phyloP scores from a whole-genome alignment of 2,329 filamentous ascomycete genomes.

The Fusarium sarcochroum region DNA sequence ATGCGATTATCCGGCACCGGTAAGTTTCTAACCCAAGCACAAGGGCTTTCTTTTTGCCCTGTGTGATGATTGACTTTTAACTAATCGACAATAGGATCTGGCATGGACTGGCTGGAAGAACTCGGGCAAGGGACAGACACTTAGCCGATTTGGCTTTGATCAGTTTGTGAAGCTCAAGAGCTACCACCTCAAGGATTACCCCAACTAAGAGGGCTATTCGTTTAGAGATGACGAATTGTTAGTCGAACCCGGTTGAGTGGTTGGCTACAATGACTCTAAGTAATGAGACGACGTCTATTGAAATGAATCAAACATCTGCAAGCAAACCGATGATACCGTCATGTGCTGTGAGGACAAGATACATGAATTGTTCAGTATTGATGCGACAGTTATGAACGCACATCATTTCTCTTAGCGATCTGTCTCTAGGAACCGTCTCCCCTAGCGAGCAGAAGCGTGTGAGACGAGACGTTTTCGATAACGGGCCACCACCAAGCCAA shows the following conservation, averaged over 20 bases:
- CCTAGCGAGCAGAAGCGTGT: constrained; percentile 19
- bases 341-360: neutral
- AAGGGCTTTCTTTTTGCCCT: constrained; percentile 8
- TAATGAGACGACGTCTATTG: constrained; percentile 27
- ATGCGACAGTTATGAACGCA: constrained; percentile 5
- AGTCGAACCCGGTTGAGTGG: constrained; percentile 12
- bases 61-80: constrained; percentile 14
- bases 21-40: constrained; percentile 61
- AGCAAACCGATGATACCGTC: constrained; percentile 12
- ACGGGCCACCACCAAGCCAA: constrained; percentile 22
- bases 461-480: constrained; percentile 40
- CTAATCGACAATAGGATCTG: constrained; percentile 73
- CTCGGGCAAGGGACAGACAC: constrained; percentile 90
- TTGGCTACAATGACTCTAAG: constrained; percentile 31
- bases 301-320: constrained; percentile 29
- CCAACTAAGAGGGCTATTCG: constrained; percentile 62
- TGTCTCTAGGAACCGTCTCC: constrained; percentile 28
- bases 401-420: constrained; percentile 37
- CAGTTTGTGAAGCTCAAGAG: constrained; percentile 98
- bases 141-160: constrained; percentile 93
- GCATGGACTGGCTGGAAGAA: constrained; percentile 99
- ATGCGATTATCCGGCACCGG: constrained; percentile 91
- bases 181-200: constrained; percentile 89
- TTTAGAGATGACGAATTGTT: neutral
- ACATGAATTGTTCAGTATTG: neutral